Evolutionary conservation across 116 monocot genomes (phyloP).

Genomic region (Trichopus zeylanicus): DNA sequence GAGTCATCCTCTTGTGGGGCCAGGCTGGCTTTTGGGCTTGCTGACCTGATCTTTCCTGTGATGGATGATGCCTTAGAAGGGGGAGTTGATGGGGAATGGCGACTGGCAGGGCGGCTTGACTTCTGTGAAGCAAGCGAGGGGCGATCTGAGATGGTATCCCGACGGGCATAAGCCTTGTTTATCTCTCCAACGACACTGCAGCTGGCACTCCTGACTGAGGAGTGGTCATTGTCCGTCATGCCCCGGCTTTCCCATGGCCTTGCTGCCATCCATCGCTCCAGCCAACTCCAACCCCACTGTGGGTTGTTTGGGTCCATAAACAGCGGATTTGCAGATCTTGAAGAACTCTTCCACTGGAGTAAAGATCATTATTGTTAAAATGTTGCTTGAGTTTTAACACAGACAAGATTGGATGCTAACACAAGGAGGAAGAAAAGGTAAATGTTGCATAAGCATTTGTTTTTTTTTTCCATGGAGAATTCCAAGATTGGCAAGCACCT

Average conservation of each 20-base stretch:
- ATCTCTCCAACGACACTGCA: too few species aligned
- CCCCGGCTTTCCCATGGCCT: slow-evolving; percentile 51
- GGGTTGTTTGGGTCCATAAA: slow-evolving; percentile 78
- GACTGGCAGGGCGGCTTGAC: slow-evolving; percentile 13
- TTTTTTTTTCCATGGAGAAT: too few species aligned
- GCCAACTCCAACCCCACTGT: slow-evolving; percentile 96
- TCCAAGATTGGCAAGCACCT: slow-evolving; percentile 40
- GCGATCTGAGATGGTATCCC: slow-evolving; percentile 25
- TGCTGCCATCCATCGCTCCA: slow-evolving; percentile 88
- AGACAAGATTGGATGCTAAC: too few species aligned
- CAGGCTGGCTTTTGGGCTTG: slow-evolving; percentile 23
- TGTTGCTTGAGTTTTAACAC: too few species aligned
- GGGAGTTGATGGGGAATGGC: slow-evolving; percentile 29
- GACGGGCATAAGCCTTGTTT: slow-evolving; percentile 30
- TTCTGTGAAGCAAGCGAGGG: slow-evolving; percentile 31
- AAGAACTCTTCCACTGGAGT: slow-evolving; percentile 53
- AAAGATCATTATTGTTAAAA: slow-evolving; percentile 3
- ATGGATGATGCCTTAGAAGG: slow-evolving; percentile 12
- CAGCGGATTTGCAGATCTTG: slow-evolving; percentile 40
- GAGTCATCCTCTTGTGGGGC: slow-evolving; percentile 38
- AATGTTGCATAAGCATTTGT: too few species aligned
- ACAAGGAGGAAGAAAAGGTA: too few species aligned
- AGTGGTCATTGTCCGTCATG: slow-evolving; percentile 13
- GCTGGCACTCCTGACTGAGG: slow-evolving; percentile 24
- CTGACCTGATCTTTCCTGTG: slow-evolving; percentile 28